Conservation (phyloP, 2,329 filamentous ascomycete genomes). For the Aspergillus brunneoviolaceus region DNA sequence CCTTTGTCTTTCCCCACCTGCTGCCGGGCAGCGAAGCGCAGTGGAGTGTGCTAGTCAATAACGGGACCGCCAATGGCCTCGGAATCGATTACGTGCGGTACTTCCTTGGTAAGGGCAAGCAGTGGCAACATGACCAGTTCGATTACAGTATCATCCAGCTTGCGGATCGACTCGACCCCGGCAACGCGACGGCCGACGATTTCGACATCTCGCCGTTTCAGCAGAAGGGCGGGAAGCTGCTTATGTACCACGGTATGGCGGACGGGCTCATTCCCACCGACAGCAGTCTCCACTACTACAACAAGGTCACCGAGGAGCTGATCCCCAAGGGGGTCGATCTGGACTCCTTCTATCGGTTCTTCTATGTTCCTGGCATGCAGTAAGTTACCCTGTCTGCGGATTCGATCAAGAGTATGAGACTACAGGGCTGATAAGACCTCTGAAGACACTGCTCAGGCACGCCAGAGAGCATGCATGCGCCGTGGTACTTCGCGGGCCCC, state of each 20-base stretch:
- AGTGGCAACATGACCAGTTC: not conserved
- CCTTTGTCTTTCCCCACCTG: not conserved
- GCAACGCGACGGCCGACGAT: slow-evolving; percentile 12
- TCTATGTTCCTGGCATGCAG: slow-evolving; percentile 18
- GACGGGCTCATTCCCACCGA: slow-evolving; percentile 9
- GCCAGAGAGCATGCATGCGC: not conserved
- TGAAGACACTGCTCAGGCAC: not conserved
- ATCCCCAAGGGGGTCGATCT: slow-evolving; percentile 5
- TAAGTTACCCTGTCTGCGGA: not conserved
- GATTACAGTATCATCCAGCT: slow-evolving; percentile 33
- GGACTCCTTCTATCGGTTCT: slow-evolving; percentile 19
- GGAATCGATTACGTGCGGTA: not conserved
- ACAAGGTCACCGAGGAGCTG: slow-evolving; percentile 2
- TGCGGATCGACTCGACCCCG: slow-evolving; percentile 7
- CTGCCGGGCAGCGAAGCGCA: not conserved
- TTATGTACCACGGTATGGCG: slow-evolving; percentile 19
- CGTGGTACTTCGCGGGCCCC: slow-evolving; percentile 4
- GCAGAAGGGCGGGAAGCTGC: slow-evolving; percentile 13
- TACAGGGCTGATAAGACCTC: too few species aligned
- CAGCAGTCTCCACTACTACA: slow-evolving; percentile 18
- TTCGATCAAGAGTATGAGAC: too few species aligned
- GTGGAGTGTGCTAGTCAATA: not conserved
- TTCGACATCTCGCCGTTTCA: slow-evolving; percentile 15
- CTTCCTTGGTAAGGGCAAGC: not conserved
- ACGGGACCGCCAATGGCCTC: not conserved